Base-by-base conservation (phyloP, 2,329 filamentous ascomycete species). In the Metarhizium rileyi region DNA sequence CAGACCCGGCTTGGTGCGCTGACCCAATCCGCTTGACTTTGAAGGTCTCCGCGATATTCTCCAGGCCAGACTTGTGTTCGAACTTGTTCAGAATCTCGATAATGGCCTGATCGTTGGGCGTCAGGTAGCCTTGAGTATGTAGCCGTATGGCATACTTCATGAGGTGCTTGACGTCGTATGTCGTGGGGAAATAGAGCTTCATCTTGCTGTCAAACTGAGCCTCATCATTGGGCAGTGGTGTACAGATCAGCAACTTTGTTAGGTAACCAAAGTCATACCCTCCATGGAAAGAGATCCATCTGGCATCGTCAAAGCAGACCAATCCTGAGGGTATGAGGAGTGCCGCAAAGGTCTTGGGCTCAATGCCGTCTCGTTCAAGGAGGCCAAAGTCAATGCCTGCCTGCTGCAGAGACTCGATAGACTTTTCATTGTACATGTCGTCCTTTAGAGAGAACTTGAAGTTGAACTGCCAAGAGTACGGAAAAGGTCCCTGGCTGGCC, bases 221-320 rank as follows among this genome's bases (percentile, higher is more conserved):
- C 65, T 97, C 93, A 57, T 95, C 89, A 58, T 90, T 87, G 1
- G 93, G 93, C 7, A 98, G 75, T 42, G 85, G 81, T 56, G 83
- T 79, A 68, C 87, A 87, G 50, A 87, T 84, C 65, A 98, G 83
- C 51, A 96, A 83, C 70, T 98, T 98, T 62, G 94, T 90, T 44
- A 98, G 75, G 63, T 97, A 97, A 45, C 90, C 93, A 68, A 98
- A 97, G 71, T 98, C 93, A 69, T 98, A 98, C 53, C 91, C 93
- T 26, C 89, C 93, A 66, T 98, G 93, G 70, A 97, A 97, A 4
- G 89, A 95, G 55, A 98, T 87, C 93, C 93, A 98, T 65, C 89
- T 85, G 49, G 96, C 87, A 51, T 94, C 83, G 36, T 93, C 84
- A 56, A 87, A 82, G 60, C 93, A 85, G 12, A 94, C 89, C 43